These are phyloP conservation scores for Vachellia collinsii DNA, from an alignment of 306 rosid genomes.

Conservation along the genomic window DNA sequence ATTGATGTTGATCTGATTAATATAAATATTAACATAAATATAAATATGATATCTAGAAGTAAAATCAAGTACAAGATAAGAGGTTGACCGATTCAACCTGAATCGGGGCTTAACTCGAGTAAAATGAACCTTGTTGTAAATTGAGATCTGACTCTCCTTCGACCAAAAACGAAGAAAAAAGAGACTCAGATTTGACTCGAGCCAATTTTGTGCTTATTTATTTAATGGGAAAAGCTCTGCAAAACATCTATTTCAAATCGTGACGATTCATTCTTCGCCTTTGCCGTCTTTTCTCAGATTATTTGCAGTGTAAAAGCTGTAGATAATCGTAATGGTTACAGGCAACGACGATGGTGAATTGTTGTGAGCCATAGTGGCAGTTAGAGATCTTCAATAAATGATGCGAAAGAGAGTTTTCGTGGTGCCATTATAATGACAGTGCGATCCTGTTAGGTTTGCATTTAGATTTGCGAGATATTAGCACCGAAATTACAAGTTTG, in stretches of 20 bases:
- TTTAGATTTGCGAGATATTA: not conserved
- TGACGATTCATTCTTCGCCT: not conserved
- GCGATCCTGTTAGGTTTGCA: not conserved
- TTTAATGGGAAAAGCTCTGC: too few relatives aligned
- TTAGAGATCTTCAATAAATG: not conserved
- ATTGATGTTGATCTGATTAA: too few relatives aligned
- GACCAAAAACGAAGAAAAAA: too few relatives aligned
- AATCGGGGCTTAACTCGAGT: too few relatives aligned
- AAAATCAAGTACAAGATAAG: too few relatives aligned
- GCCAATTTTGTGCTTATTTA: not conserved
- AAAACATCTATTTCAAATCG: not conserved
- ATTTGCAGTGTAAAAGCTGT: not conserved
- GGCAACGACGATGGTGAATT: not conserved
- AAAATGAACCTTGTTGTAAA: not conserved
- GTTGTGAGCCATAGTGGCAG: too few relatives aligned
- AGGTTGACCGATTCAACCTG: too few relatives aligned
- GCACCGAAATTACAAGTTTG: not conserved
- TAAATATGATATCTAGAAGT: too few relatives aligned
- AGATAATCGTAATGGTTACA: not conserved
- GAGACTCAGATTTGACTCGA: not conserved
- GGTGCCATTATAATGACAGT: not conserved
- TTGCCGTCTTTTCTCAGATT: not conserved
- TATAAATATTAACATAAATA: too few relatives aligned
- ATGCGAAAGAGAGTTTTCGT: too few relatives aligned
- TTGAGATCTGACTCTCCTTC: not conserved